Evolutionary conservation across 2,329 filamentous ascomycete genomes (phyloP).

Genomic region (Nigrospora oryzae): DNA sequence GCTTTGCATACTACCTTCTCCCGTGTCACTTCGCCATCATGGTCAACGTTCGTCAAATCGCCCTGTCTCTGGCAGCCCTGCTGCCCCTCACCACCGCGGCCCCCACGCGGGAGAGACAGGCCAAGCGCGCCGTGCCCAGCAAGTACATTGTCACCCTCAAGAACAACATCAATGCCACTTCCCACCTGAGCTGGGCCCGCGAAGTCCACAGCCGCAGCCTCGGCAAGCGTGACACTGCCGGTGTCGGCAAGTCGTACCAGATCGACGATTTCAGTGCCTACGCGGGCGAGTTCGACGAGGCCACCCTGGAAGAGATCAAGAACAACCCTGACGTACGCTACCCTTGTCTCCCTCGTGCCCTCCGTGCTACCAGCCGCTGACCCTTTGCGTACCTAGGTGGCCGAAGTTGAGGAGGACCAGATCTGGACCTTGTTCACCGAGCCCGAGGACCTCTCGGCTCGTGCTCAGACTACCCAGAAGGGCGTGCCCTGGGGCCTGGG

Average conservation of each 20-base stretch:
- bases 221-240: slow-evolving; percentile 20
- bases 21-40: slow-evolving; percentile 6
- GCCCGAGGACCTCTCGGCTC: slow-evolving; percentile 9
- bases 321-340: slow-evolving; percentile 21
- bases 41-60: slow-evolving; percentile 17
- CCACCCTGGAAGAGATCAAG: slow-evolving; percentile 28
- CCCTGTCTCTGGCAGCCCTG: slow-evolving; percentile 19
- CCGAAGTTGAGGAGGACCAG: slow-evolving; percentile 20
- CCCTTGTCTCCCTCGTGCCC: not conserved
- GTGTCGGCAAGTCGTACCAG: slow-evolving; percentile 31
- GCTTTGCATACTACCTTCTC: too few relatives aligned
- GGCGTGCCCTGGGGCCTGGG: slow-evolving; percentile 34
- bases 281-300: slow-evolving; percentile 32
- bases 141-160: slow-evolving; percentile 21
- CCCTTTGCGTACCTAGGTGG: slow-evolving; percentile 10
- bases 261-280: slow-evolving; percentile 33
- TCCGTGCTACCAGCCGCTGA: too few relatives aligned
- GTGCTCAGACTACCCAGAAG: slow-evolving; percentile 21
- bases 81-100: slow-evolving; percentile 18
- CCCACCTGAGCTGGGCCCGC: slow-evolving; percentile 24
- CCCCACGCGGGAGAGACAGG: slow-evolving; percentile 7
- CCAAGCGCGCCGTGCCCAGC: slow-evolving; percentile 17
- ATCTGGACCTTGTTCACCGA: slow-evolving; percentile 16
- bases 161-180: slow-evolving; percentile 21
- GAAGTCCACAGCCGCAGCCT: slow-evolving; percentile 27